A percentile compares a stretch with the other conserved stretches of the same genome.
phyloP scores from a whole-genome alignment of 352 stramenopile genomes.

The Phytophthora podocarpi region DNA sequence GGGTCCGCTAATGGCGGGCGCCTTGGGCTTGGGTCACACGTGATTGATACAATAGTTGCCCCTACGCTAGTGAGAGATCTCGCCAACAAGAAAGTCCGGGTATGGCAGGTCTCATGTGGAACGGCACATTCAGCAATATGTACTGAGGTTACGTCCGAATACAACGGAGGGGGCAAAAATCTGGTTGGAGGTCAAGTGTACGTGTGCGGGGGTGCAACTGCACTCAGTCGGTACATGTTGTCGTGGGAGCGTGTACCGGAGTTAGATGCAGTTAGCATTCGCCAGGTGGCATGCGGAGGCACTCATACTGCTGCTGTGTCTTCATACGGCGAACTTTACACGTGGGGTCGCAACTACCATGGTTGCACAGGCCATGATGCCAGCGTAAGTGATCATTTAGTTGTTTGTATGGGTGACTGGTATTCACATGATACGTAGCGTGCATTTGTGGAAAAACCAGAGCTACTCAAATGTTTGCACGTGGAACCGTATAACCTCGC shows the following conservation, averaged over 20 bases:
- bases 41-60: constrained; percentile 67
- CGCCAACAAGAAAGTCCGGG: constrained; percentile 57
- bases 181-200: constrained; percentile 87
- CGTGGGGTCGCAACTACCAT: constrained; percentile 90
- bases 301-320: constrained; percentile 92
- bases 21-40: constrained; percentile 82
- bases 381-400: constrained; percentile 25
- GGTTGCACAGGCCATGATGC: constrained; percentile 89
- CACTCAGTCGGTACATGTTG: constrained; percentile 75
- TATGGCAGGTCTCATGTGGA: constrained; percentile 79
- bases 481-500: constrained; percentile 91
- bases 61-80: constrained; percentile 88
- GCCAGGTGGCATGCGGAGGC: constrained; percentile 87
- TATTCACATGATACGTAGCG: no score
- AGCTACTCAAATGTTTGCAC: constrained; percentile 82
- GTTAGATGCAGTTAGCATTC: constrained; percentile 54
- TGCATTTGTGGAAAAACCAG: constrained; percentile 76
- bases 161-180: constrained; percentile 57
- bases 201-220: constrained; percentile 82
- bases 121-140: constrained; percentile 82
- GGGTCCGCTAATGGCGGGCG: constrained; percentile 92
- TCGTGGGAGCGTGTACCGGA: constrained; percentile 76
- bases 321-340: constrained; percentile 90
- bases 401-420: no score
- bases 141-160: constrained; percentile 71